A percentile compares a stretch with the other conserved stretches of the same genome.
These are phyloP conservation scores for Spizellomyces sp. DNA, from an alignment of 192 early-diverging fungal genomes.

Conservation along the genomic window DNA sequence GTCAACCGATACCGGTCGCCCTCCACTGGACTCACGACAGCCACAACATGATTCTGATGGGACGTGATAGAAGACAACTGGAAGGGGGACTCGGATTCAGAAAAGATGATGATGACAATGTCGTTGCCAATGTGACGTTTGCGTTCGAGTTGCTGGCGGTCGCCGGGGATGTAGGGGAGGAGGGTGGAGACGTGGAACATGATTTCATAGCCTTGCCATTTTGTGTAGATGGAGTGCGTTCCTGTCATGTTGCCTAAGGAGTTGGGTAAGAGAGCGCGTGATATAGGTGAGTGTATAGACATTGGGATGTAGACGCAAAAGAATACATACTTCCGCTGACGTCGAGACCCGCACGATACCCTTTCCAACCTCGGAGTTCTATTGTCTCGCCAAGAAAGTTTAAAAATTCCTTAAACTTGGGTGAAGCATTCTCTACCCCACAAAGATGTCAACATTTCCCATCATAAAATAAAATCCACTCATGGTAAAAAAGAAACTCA, in stretches of 20 bases:
- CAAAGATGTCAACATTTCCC: conserved; percentile 2
- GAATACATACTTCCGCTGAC: conserved; percentile 55
- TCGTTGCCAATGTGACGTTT: conserved; percentile 78
- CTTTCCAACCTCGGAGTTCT: conserved; percentile 70
- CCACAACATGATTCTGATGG: conserved; percentile 62
- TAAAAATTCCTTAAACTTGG: conserved; percentile 64
- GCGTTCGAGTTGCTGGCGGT: conserved; percentile 72
- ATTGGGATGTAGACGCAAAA: not conserved
- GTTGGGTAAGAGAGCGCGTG: not conserved
- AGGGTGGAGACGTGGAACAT: conserved; percentile 80
- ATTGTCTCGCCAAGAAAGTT: conserved; percentile 72
- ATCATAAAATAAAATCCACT: not conserved
- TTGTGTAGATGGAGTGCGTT: conserved; percentile 67
- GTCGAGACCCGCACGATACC: conserved; percentile 78
- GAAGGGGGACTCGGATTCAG: conserved; percentile 49
- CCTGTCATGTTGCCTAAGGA: conserved; percentile 65
- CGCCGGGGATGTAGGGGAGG: conserved; percentile 66
- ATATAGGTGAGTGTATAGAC: not conserved
- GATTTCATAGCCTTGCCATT: conserved; percentile 74
- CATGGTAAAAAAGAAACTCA: not conserved
- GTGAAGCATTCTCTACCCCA: conserved; percentile 39
- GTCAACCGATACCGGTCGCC: conserved; percentile 48
- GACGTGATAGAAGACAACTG: conserved; percentile 51
- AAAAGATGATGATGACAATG: conserved; percentile 64
- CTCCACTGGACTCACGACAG: conserved; percentile 49